phyloP scores from a whole-genome alignment of 257 asterid genomes.

The Nicotiana sylvestris region DNA sequence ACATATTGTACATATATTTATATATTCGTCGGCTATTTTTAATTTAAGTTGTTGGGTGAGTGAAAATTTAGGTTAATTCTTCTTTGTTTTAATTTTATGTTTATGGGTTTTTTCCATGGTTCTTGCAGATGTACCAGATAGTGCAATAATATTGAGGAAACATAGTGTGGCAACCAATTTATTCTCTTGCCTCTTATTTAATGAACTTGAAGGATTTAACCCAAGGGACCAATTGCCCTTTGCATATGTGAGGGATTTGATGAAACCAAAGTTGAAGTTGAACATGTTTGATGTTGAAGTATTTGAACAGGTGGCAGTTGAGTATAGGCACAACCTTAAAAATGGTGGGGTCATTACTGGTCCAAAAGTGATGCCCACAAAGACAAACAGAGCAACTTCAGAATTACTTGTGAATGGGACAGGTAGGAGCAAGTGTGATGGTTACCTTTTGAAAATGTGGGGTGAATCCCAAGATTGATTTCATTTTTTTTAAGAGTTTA shows the following conservation, averaged over 20 bases:
- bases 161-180: conserved; percentile 52
- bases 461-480: conserved; percentile 64
- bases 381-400: conserved; percentile 33
- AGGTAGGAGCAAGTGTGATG: conserved; percentile 44
- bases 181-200: conserved; percentile 79
- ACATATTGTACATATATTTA: too few relatives aligned
- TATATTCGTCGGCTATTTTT: too few relatives aligned
- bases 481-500: not conserved
- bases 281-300: conserved; percentile 94
- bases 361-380: conserved; percentile 27
- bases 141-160: conserved; percentile 69
- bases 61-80: too few relatives aligned
- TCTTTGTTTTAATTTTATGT: not conserved
- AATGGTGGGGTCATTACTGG: conserved; percentile 26
- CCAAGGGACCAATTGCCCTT: conserved; percentile 88
- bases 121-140: conserved; percentile 85
- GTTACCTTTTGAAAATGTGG: conserved; percentile 70
- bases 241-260: conserved; percentile 82
- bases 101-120: not conserved
- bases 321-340: conserved; percentile 81
- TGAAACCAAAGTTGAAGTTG: conserved; percentile 50
- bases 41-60: too few relatives aligned
- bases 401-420: conserved; percentile 36
- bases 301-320: conserved; percentile 71
- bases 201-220: conserved; percentile 83